Conservation (phyloP, 441 rosid genomes). For the Corymbia citriodora region DNA sequence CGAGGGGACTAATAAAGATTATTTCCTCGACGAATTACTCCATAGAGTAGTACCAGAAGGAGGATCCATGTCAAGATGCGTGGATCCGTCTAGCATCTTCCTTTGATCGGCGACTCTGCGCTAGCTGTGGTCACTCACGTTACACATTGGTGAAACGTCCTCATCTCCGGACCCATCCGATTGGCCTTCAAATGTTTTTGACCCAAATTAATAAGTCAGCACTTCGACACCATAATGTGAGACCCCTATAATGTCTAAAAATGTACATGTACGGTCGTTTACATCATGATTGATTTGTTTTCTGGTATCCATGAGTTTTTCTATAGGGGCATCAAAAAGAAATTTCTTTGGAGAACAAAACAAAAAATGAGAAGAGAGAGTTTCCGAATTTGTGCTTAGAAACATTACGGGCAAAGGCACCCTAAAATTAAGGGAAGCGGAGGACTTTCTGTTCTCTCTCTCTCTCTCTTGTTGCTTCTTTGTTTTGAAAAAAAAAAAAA, state of each 20-base stretch:
- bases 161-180: slow-evolving; percentile 84
- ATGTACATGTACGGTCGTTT: too few species aligned
- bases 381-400: background rate
- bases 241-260: background rate
- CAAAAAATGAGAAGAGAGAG: background rate
- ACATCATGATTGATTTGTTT: background rate
- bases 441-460: background rate
- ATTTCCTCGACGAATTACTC: slow-evolving; percentile 75
- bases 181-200: slow-evolving; percentile 16
- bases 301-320: background rate
- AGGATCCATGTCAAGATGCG: slow-evolving; percentile 6
- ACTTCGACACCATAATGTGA: background rate
- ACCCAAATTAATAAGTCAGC: background rate
- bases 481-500: background rate
- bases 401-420: background rate
- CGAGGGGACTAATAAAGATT: background rate
- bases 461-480: background rate
- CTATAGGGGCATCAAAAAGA: background rate
- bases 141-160: slow-evolving; percentile 39
- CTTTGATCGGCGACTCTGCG: slow-evolving; percentile 32
- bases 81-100: slow-evolving; percentile 30
- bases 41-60: slow-evolving; percentile 29
- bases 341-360: background rate
- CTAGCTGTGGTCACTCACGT: slow-evolving; percentile 19
- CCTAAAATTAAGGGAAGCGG: background rate